Conservation (phyloP, 805 yeast species). For the Kuraishia ogatae region DNA sequence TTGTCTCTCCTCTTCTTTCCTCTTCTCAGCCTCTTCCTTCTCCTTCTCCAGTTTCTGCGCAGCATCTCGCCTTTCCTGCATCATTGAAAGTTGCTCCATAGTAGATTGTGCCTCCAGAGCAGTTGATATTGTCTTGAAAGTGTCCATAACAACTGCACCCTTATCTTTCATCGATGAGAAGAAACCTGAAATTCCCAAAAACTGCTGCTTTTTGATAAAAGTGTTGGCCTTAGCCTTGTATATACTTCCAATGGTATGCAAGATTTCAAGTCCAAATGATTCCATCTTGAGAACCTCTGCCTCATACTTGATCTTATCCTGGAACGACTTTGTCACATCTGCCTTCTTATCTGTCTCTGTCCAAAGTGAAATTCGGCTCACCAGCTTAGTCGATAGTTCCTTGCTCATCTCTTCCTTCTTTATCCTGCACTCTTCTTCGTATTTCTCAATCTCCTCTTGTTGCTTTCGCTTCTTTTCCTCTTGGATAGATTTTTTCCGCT, state of each 20-base stretch:
- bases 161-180: constrained; percentile 76
- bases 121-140: constrained; percentile 70
- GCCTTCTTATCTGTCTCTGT: constrained; percentile 53
- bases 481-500: constrained; percentile 18
- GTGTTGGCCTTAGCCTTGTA: constrained; percentile 72
- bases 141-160: constrained; percentile 74
- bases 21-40: neutral
- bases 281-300: constrained; percentile 84
- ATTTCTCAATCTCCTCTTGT: constrained; percentile 50
- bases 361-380: constrained; percentile 33
- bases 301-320: constrained; percentile 45
- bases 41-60: constrained; percentile 11
- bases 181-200: constrained; percentile 82
- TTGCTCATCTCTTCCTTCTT: constrained; percentile 47
- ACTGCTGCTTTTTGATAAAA: constrained; percentile 64
- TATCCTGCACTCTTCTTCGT: constrained; percentile 67
- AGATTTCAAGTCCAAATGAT: constrained; percentile 86
- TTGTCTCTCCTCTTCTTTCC: neutral
- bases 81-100: constrained; percentile 64
- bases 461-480: constrained; percentile 23
- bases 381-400: constrained; percentile 41
- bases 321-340: constrained; percentile 52
- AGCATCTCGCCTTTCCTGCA: constrained; percentile 44
- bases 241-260: constrained; percentile 75
- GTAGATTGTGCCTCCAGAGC: constrained; percentile 85